Percentiles rank a stretch among this genome's conserved stretches.
These are phyloP conservation scores for Lepidium campestre DNA, from an alignment of 441 rosid species.

Conservation along the genomic window DNA sequence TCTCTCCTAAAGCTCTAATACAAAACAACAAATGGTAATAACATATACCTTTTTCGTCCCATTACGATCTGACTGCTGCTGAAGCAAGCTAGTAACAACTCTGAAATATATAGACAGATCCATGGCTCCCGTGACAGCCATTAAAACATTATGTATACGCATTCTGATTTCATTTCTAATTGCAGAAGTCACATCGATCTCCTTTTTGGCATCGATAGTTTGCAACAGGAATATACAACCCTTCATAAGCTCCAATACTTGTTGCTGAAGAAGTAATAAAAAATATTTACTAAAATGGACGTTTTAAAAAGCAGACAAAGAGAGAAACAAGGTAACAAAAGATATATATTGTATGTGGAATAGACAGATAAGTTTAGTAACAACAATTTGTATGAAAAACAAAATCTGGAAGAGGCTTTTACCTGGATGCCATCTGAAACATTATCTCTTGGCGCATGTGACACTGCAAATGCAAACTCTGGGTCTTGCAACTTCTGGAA, in stretches of 20 bases:
- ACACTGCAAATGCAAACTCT: conserved; percentile 59
- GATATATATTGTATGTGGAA: background rate
- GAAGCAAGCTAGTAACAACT: conserved; percentile 64
- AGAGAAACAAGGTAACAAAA: conserved; percentile 11
- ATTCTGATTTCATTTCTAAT: conserved; percentile 57
- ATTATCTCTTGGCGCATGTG: conserved; percentile 55
- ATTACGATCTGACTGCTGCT: conserved; percentile 45
- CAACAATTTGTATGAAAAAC: background rate
- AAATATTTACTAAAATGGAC: background rate
- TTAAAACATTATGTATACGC: conserved; percentile 51
- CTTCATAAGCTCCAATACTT: conserved; percentile 74
- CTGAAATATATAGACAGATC: conserved; percentile 70
- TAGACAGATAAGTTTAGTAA: background rate
- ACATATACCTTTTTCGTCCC: conserved; percentile 71
- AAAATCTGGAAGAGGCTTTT: conserved; percentile 1
- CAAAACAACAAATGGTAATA: conserved; percentile 2
- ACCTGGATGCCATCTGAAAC: conserved; percentile 70
- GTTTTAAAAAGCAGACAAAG: background rate
- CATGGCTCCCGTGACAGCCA: conserved; percentile 51
- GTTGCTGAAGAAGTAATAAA: conserved; percentile 41
- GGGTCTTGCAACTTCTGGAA: conserved; percentile 76
- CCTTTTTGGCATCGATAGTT: conserved; percentile 47
- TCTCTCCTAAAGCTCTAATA: background rate
- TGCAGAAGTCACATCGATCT: conserved; percentile 33
- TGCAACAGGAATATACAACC: conserved; percentile 55